Conservation (phyloP, 2,329 filamentous ascomycete species). For the Diaporthe caulivora region DNA sequence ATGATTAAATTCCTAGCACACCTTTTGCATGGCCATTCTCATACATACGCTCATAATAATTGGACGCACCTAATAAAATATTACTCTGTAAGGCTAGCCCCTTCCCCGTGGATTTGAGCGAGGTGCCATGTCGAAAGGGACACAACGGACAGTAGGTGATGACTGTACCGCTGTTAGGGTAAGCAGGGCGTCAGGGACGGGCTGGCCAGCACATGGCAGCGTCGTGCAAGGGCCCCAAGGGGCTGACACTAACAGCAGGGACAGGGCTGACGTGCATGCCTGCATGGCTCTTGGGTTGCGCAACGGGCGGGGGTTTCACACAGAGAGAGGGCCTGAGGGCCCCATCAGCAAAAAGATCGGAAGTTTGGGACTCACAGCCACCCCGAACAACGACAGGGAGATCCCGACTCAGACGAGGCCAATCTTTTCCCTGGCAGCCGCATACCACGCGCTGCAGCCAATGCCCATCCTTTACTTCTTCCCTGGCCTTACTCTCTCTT, state of each 20-base stretch:
- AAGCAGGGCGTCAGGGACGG: background rate
- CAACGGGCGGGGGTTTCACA: constrained; percentile 7
- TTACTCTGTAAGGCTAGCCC: background rate
- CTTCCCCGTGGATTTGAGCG: background rate
- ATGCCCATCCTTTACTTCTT: background rate
- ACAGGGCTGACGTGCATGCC: constrained; percentile 19
- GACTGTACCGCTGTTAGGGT: background rate
- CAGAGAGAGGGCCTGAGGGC: no score
- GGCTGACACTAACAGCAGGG: constrained; percentile 22
- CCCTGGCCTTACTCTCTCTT: background rate
- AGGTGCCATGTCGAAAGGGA: no score
- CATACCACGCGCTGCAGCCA: background rate
- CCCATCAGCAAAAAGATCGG: constrained; percentile 17
- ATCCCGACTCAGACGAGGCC: constrained; percentile 12
- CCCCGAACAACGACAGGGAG: constrained; percentile 24
- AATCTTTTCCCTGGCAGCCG: background rate
- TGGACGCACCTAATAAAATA: no score
- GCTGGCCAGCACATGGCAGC: background rate
- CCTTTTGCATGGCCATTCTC: no score
- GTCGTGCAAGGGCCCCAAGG: background rate
- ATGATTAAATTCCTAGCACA: no score
- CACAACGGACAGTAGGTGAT: background rate
- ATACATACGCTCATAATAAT: no score
- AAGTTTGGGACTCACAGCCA: constrained; percentile 26
- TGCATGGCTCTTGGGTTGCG: background rate